phyloP scores from a whole-genome alignment of 2,329 filamentous ascomycete species.

The Monosporascus sp. region DNA sequence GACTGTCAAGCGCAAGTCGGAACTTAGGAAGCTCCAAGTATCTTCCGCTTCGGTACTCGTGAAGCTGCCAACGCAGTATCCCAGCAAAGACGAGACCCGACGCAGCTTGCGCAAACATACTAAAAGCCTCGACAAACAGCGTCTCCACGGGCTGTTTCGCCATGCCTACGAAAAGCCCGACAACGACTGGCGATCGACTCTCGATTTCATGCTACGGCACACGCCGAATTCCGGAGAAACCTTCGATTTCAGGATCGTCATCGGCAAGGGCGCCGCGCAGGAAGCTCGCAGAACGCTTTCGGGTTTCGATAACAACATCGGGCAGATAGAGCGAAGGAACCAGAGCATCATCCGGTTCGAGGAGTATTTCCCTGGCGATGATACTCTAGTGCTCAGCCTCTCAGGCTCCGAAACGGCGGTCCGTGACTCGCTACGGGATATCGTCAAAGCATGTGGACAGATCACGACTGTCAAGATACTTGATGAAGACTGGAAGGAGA shows the following conservation, averaged over 20 bases:
- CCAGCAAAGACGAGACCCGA: conserved; percentile 5
- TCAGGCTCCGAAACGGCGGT: conserved; percentile 21
- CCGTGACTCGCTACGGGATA: conserved; percentile 18
- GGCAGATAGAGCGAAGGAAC: conserved; percentile 18
- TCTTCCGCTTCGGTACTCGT: conserved; percentile 6
- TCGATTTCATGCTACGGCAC: conserved; percentile 20
- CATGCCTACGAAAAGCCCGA: conserved; percentile 3
- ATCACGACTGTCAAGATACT: conserved; percentile 19
- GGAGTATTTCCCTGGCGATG: conserved; percentile 5
- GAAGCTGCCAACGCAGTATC: conserved; percentile 6
- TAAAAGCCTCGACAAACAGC: conserved; percentile 14
- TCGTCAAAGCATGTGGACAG: conserved; percentile 18
- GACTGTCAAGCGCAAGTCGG: conserved; percentile 8
- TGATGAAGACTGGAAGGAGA: conserved; percentile 10
- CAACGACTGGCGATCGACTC: conserved; percentile 13
- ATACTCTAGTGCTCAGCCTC: conserved; percentile 16
- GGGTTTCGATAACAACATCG: conserved; percentile 17
- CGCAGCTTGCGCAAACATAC: conserved; percentile 16
- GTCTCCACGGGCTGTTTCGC: conserved; percentile 8
- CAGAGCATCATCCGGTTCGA: conserved; percentile 19
- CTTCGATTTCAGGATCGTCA: conserved; percentile 21
- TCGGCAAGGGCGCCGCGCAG: conserved; percentile 17
- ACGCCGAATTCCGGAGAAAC: conserved; percentile 17
- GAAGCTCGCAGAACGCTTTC: conserved; percentile 16
- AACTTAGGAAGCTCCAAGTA: conserved; percentile 1